Percentiles rank a stretch among this genome's conserved stretches.
phyloP scores from a whole-genome alignment of 345 rosid species.

The Populus nigra region DNA sequence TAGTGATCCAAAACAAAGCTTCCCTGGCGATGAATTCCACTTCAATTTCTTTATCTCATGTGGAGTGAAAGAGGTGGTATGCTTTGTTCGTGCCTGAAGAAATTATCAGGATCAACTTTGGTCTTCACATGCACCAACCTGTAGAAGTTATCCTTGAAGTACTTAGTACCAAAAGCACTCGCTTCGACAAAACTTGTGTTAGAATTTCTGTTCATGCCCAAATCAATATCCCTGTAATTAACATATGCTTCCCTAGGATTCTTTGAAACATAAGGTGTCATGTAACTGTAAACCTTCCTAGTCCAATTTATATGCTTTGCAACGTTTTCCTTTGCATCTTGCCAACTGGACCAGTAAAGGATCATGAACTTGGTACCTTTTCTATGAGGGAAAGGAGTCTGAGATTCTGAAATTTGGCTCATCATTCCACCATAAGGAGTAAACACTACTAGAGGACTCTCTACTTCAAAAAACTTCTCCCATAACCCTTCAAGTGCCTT shows the following conservation, averaged over 20 bases:
- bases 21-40: too few relatives aligned
- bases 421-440: conserved; percentile 15
- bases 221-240: conserved; percentile 17
- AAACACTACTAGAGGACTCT: conserved; percentile 48
- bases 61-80: background rate
- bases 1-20: too few relatives aligned
- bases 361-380: conserved; percentile 24
- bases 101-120: background rate
- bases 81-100: conserved; percentile 20
- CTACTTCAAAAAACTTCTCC: conserved; percentile 41
- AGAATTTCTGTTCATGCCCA: conserved; percentile 19
- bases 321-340: too few relatives aligned
- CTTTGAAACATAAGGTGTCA: too few relatives aligned
- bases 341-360: background rate
- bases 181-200: background rate
- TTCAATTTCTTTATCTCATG: too few relatives aligned
- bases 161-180: too few relatives aligned
- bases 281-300: too few relatives aligned
- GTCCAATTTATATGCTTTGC: too few relatives aligned
- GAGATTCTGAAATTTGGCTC: conserved; percentile 42
- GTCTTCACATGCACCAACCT: too few relatives aligned
- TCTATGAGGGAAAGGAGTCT: conserved; percentile 32
- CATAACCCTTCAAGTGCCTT: conserved; percentile 22
- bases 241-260: conserved; percentile 31
- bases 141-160: too few relatives aligned